These are phyloP conservation scores for Artomyces pyxidatus DNA, from an alignment of 768 basidiomycete genomes.

Conservation along the genomic window DNA sequence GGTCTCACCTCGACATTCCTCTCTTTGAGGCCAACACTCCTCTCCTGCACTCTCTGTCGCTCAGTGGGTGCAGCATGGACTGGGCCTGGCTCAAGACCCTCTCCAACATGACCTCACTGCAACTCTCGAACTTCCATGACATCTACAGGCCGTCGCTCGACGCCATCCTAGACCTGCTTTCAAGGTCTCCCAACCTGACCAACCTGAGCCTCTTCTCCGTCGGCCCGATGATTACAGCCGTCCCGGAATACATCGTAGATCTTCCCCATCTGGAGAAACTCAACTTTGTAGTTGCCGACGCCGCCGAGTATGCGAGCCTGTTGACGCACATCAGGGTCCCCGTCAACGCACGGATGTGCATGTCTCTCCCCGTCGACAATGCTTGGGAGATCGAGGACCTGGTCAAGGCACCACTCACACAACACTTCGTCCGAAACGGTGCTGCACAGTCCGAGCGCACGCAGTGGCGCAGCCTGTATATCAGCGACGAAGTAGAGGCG, in stretches of 20 bases:
- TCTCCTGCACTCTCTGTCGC: neutral
- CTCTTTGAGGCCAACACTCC: neutral
- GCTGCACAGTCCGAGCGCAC: too few relatives aligned
- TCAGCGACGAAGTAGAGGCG: neutral
- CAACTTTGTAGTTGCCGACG: neutral
- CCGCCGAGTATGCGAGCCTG: neutral
- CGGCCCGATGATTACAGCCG: neutral
- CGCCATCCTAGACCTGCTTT: neutral
- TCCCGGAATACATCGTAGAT: neutral
- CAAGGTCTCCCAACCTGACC: neutral
- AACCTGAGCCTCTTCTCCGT: neutral
- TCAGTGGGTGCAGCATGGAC: neutral
- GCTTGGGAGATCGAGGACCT: neutral
- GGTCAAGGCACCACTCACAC: neutral
- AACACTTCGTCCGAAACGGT: neutral
- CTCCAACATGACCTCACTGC: neutral
- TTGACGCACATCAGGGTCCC: neutral
- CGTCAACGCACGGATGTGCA: neutral
- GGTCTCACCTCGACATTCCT: neutral
- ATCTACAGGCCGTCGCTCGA: neutral
- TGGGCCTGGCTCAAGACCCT: neutral
- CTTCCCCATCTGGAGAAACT: neutral
- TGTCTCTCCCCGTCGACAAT: neutral
- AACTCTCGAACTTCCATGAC: neutral
- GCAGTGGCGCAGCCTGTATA: neutral